Conservation (phyloP, 208 protist genomes). For the Lotmaria passim region DNA sequence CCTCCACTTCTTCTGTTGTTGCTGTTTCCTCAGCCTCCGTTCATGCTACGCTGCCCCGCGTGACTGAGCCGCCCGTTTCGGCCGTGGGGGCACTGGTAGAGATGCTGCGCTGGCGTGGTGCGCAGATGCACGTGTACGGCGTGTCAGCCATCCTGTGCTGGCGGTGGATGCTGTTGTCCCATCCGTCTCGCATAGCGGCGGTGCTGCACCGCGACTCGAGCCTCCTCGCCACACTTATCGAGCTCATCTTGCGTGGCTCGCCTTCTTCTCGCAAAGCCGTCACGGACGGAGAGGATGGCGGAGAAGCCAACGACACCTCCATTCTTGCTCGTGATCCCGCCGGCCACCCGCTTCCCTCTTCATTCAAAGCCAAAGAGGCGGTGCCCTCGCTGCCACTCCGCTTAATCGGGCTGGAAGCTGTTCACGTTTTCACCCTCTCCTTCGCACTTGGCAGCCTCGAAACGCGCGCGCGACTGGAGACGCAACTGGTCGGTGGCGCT, state of each 20-base stretch:
- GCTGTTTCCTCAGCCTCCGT: no score
- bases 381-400: slow-evolving; percentile 10
- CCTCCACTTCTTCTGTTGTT: neutral
- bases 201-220: slow-evolving; percentile 25
- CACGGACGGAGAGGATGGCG: neutral
- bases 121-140: slow-evolving; percentile 36
- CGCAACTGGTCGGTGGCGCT: slow-evolving; percentile 22
- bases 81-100: slow-evolving; percentile 23
- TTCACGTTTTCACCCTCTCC: slow-evolving; percentile 25
- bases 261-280: neutral
- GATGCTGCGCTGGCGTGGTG: slow-evolving; percentile 34
- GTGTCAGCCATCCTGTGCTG: slow-evolving; percentile 47
- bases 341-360: no score
- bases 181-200: slow-evolving; percentile 26
- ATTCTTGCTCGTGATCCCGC: no score
- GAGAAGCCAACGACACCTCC: neutral
- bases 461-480: slow-evolving; percentile 34
- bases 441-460: slow-evolving; percentile 40
- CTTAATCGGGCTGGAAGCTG: slow-evolving; percentile 25
- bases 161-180: slow-evolving; percentile 60
- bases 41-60: no score
- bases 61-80: neutral
- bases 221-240: slow-evolving; percentile 34
- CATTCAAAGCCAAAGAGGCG: neutral
- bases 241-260: slow-evolving; percentile 36